Evolutionary conservation across 257 asterid species (phyloP), one percentile per base, ranked within the genome.

Genomic region (Henckelia pumila): DNA sequence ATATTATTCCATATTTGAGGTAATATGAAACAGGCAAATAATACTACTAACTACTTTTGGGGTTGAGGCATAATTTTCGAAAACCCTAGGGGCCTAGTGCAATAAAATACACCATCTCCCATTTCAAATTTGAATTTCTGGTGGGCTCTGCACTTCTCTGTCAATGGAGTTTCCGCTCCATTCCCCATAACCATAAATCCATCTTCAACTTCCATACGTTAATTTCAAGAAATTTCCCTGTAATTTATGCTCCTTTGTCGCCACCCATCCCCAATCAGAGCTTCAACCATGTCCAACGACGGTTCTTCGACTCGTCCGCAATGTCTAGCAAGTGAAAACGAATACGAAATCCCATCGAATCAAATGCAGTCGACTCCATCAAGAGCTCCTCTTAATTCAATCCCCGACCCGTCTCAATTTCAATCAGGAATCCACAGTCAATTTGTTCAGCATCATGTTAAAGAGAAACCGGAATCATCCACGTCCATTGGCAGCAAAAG

Each of bases 381-480:
- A 7, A 75, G 97, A 77, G 44, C 95, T 50, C 97, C 97, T 20
- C 86, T 91, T 33, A 85, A 37, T 72, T 80, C 93, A 25, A 91
- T 91, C 9, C 74, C 87, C 1, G 96, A 88, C 70, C 95, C 97
- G 1, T 83, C 91, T 17, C 97, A 89, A 20, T 70, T 58, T 75
- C 85, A 59, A 7, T 64, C 73, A 24, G 62, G 53, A 56, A 19
- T 59, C 29, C 71, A 76, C 16, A 20, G 6, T 50, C 75, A 63
- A 19, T 77, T 30, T 19, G 11, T 57, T 37, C 73, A 68, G 14
- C 25, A 60, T 37, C 70, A 74, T 28, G 62, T 25, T 16, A 63
- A 61, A 44, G 78, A 71, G 4, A 70, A 70, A 68, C 61, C 75
- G 17, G 79, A 76, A 16, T 56, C 75, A 3, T 70, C 77, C 14